Evolutionary conservation across 139 green algal species (phyloP).

Genomic region (Chlorella sp.): DNA sequence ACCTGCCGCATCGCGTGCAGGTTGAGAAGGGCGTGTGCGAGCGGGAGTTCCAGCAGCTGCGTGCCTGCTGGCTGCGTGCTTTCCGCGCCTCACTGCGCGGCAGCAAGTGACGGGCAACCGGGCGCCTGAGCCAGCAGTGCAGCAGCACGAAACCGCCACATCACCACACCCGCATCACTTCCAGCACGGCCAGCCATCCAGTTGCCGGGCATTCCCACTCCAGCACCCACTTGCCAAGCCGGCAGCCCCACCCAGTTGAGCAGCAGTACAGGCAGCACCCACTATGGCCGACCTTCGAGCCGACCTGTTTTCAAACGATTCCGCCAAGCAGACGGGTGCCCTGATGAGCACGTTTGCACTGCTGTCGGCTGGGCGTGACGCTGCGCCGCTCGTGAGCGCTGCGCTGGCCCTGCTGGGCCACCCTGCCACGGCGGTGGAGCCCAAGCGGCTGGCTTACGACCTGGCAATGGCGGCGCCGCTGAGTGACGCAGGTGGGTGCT

Average conservation of each 20-base stretch:
- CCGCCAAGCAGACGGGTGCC: conserved; percentile 28
- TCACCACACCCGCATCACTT: not conserved
- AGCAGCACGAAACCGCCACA: not conserved
- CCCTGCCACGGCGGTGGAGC: conserved; percentile 14
- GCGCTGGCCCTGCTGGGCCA: conserved; percentile 37
- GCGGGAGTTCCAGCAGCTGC: conserved; percentile 45
- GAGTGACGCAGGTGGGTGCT: conserved; percentile 13
- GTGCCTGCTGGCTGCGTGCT: conserved; percentile 29
- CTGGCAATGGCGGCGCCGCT: conserved; percentile 26
- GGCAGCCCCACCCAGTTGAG: not conserved
- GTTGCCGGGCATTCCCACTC: not conserved
- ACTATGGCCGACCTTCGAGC: conserved; percentile 23
- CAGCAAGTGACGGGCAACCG: not conserved
- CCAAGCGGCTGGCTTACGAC: conserved; percentile 37
- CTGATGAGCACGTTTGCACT: conserved; percentile 34
- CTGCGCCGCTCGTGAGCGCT: not conserved
- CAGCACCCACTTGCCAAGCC: not conserved
- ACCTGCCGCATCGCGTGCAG: conserved; percentile 5
- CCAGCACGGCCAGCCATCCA: not conserved
- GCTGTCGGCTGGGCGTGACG: conserved; percentile 30
- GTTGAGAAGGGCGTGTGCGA: conserved; percentile 49
- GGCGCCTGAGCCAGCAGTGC: not conserved
- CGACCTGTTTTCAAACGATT: conserved; percentile 37
- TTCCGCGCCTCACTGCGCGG: conserved; percentile 24
- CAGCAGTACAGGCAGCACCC: not conserved